These are phyloP conservation scores for Nemania sp. DNA, from an alignment of 2,329 filamentous ascomycete species.

Conservation along the genomic window DNA sequence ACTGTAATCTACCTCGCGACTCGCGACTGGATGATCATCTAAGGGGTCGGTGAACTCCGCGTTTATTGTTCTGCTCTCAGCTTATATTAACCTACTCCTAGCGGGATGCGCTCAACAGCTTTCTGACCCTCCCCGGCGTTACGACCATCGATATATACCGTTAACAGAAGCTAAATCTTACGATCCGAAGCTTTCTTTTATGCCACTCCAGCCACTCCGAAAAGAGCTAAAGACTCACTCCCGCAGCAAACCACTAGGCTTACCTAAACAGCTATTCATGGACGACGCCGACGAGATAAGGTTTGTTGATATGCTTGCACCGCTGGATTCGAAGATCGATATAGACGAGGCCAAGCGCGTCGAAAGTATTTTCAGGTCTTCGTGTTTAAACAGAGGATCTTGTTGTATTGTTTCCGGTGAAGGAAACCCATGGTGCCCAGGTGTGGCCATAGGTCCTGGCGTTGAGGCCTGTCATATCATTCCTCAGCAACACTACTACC, in stretches of 20 bases:
- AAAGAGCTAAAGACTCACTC: too few species aligned
- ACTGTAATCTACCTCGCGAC: slow-evolving; percentile 12
- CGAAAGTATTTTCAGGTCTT: slow-evolving; percentile 23
- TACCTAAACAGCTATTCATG: too few species aligned
- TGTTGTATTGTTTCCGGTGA: slow-evolving; percentile 24
- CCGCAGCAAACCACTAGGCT: too few species aligned
- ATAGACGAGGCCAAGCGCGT: background rate
- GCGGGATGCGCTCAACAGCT: slow-evolving; percentile 19
- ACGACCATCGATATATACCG: slow-evolving; percentile 18
- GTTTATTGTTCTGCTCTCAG: background rate
- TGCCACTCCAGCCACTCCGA: background rate
- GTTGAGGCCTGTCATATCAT: slow-evolving; percentile 27
- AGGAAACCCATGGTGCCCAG: slow-evolving; percentile 18
- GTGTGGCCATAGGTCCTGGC: slow-evolving; percentile 3
- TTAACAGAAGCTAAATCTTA: background rate
- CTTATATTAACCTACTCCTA: slow-evolving; percentile 16
- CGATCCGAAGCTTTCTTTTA: background rate
- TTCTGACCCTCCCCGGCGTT: slow-evolving; percentile 11
- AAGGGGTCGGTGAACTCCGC: slow-evolving; percentile 5
- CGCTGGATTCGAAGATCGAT: slow-evolving; percentile 4
- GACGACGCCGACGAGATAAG: too few species aligned
- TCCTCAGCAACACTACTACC: slow-evolving; percentile 18
- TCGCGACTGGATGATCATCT: slow-evolving; percentile 19
- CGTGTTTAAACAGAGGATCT: slow-evolving; percentile 9
- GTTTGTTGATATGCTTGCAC: slow-evolving; percentile 12